phyloP scores from a whole-genome alignment of 352 stramenopile genomes.

The Phytophthora ramorum region DNA sequence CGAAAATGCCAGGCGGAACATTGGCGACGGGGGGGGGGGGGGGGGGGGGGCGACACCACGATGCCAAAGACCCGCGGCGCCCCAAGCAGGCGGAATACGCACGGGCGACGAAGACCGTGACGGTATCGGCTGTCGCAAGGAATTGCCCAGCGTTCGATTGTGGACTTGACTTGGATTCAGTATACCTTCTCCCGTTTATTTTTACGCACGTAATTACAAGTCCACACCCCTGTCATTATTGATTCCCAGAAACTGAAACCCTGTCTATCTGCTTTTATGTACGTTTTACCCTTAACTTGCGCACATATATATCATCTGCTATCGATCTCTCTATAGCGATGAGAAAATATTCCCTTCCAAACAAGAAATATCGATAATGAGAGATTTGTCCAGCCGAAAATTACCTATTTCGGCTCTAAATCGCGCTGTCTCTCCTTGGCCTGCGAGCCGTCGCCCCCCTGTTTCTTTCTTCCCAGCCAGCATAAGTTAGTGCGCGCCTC shows the following conservation, averaged over 20 bases:
- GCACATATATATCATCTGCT: not conserved
- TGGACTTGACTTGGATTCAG: constrained; percentile 27
- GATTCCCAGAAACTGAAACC: not conserved
- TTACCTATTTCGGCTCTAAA: constrained; percentile 35
- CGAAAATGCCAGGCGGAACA: constrained; percentile 9
- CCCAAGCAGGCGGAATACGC: not conserved
- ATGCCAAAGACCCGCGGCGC: not conserved
- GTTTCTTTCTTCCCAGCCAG: constrained; percentile 48
- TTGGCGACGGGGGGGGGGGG: not conserved
- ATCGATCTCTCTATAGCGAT: not conserved
- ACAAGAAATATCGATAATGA: not conserved
- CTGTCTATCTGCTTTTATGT: not conserved
- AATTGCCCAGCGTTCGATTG: constrained; percentile 25
- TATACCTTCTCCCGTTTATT: constrained; percentile 26
- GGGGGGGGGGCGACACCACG: constrained; percentile 7
- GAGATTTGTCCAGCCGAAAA: constrained; percentile 12
- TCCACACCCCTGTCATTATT: not conserved
- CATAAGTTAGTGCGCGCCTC: constrained; percentile 40
- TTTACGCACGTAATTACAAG: constrained; percentile 38
- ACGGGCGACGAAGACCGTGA: constrained; percentile 1
- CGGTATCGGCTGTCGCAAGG: constrained; percentile 22
- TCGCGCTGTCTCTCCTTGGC: constrained; percentile 37
- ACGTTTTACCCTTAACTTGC: not conserved
- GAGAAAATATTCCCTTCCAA: no score
- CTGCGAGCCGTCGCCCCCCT: constrained; percentile 42